These are phyloP conservation scores for Andrographis paniculata DNA, from an alignment of 305 asterid species.

Conservation along the genomic window DNA sequence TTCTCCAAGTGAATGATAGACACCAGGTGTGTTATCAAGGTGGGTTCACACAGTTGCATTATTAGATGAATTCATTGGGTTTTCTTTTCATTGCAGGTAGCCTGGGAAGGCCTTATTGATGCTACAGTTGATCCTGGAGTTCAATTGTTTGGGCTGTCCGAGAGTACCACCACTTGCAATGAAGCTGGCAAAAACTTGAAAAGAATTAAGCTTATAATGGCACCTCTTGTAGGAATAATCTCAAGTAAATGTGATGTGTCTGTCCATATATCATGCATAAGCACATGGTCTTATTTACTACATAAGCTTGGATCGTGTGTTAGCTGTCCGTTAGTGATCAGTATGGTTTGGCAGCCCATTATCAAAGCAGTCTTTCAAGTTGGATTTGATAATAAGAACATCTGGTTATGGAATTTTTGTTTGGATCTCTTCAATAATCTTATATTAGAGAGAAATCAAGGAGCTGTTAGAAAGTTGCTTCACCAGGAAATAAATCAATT, in stretches of 20 bases:
- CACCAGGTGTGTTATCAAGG: background rate
- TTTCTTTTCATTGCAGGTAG: slow-evolving; percentile 40
- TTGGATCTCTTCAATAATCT: slow-evolving; percentile 52
- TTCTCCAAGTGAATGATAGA: background rate
- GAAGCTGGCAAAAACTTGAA: slow-evolving; percentile 33
- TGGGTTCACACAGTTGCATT: background rate
- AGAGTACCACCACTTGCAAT: slow-evolving; percentile 18
- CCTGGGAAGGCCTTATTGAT: slow-evolving; percentile 80
- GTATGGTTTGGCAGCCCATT: slow-evolving; percentile 63
- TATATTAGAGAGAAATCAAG: slow-evolving; percentile 31
- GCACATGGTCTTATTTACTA: slow-evolving; percentile 70
- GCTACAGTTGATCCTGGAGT: slow-evolving; percentile 39
- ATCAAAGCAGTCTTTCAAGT: slow-evolving; percentile 40
- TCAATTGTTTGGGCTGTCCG: slow-evolving; percentile 25
- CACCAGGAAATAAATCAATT: slow-evolving; percentile 22
- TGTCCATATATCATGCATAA: slow-evolving; percentile 62
- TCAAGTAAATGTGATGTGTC: slow-evolving; percentile 64
- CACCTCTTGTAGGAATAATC: slow-evolving; percentile 55
- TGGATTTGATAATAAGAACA: slow-evolving; percentile 44
- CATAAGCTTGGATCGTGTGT: slow-evolving; percentile 58
- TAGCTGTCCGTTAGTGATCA: slow-evolving; percentile 34
- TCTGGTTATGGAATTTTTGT: slow-evolving; percentile 56
- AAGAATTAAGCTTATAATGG: slow-evolving; percentile 63
- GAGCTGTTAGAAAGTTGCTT: slow-evolving; percentile 18
- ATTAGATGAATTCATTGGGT: slow-evolving; percentile 11